Evolutionary conservation across 305 asterid species (phyloP).

Genomic region (Solanum hybrid): DNA sequence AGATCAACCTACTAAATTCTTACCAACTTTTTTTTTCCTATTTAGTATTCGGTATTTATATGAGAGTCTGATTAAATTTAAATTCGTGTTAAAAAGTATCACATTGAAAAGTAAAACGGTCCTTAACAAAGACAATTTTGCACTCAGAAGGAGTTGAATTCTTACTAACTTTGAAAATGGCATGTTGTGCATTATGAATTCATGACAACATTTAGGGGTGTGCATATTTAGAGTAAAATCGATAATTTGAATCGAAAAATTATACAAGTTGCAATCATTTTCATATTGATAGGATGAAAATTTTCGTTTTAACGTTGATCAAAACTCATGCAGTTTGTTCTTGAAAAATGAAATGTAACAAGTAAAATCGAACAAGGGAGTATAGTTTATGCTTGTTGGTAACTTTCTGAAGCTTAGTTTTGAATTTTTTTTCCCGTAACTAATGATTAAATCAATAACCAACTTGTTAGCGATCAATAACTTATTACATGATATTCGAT

Average conservation of each 20-base stretch:
- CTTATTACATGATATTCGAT: background rate
- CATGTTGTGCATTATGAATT: background rate
- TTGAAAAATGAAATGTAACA: background rate
- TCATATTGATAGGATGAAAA: background rate
- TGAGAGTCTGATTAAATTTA: too few relatives aligned
- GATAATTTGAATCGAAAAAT: background rate
- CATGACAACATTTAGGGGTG: background rate
- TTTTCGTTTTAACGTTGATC: background rate
- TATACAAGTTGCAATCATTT: accelerated
- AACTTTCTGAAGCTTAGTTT: background rate
- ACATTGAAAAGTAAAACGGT: too few relatives aligned
- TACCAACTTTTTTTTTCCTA: background rate
- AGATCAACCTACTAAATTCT: background rate
- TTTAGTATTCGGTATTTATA: too few relatives aligned
- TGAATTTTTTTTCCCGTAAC: accelerated
- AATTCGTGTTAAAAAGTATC: accelerated
- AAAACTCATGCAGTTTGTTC: accelerated
- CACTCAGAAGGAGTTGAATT: background rate
- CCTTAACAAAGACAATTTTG: too few relatives aligned
- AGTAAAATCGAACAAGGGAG: background rate
- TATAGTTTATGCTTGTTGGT: background rate
- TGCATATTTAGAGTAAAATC: background rate
- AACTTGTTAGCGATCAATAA: background rate
- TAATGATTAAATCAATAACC: background rate
- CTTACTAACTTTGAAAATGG: background rate